These are phyloP conservation scores for Domatiomyces globalis DNA, from an alignment of 2,329 filamentous ascomycete genomes.

Conservation along the genomic window DNA sequence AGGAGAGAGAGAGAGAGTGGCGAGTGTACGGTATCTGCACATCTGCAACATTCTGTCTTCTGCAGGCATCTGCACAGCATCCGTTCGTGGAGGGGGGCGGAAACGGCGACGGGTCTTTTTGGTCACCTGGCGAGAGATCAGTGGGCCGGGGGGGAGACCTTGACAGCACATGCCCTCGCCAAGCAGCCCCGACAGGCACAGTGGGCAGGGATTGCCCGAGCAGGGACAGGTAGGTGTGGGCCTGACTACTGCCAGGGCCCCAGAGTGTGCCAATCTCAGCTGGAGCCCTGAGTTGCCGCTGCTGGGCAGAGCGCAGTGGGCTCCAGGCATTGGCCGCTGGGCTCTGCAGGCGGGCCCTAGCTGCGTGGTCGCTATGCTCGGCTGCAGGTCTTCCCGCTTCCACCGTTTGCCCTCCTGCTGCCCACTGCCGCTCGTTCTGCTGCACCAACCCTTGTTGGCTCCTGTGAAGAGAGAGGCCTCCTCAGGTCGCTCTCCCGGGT, in stretches of 20 bases:
- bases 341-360: background rate
- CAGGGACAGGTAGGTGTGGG: background rate
- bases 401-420: background rate
- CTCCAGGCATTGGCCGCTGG: no score
- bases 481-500: conserved; percentile 18
- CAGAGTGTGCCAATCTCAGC: background rate
- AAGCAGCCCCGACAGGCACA: background rate
- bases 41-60: no score
- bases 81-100: no score
- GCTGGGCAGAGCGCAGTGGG: background rate
- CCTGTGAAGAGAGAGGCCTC: conserved; percentile 13
- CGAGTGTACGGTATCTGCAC: no score
- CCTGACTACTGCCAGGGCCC: no score
- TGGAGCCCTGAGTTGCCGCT: background rate
- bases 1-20: no score
- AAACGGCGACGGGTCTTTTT: background rate
- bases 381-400: background rate
- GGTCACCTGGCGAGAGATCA: background rate
- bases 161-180: background rate
- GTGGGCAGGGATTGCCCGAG: background rate
- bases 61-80: no score
- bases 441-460: conserved; percentile 9
- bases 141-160: background rate
- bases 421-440: background rate
- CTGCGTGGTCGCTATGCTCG: background rate